Conservation (phyloP, 2,329 filamentous ascomycete genomes). For the Neofusicoccum kwambonambiense region DNA sequence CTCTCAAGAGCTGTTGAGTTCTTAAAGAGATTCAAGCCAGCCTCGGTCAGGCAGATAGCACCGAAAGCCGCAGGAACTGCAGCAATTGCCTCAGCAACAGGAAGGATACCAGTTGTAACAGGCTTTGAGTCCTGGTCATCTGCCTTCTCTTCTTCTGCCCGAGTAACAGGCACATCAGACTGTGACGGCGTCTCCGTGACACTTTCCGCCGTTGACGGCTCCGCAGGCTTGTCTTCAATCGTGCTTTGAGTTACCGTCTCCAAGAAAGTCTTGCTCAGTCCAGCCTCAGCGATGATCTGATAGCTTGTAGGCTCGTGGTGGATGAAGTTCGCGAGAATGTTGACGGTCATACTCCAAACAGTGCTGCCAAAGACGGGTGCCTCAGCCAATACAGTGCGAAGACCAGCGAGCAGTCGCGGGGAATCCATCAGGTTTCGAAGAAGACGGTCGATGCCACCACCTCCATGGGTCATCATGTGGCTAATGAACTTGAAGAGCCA, state of each 20-base stretch:
- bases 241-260: constrained; percentile 66
- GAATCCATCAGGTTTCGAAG: constrained; percentile 94
- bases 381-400: constrained; percentile 80
- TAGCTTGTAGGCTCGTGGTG: constrained; percentile 99
- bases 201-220: constrained; percentile 21
- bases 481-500: constrained; percentile 96
- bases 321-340: constrained; percentile 91
- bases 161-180: not conserved
- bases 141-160: not conserved
- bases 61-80: constrained; percentile 86
- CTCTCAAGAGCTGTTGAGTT: constrained; percentile 77
- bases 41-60: constrained; percentile 87
- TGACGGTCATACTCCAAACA: constrained; percentile 93
- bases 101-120: constrained; percentile 71
- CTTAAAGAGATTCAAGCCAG: constrained; percentile 83
- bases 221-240: constrained; percentile 29
- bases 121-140: constrained; percentile 22
- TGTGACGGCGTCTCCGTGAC: not conserved
- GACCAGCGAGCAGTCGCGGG: constrained; percentile 73
- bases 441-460: constrained; percentile 83
- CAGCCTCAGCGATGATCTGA: constrained; percentile 90
- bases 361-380: constrained; percentile 80
- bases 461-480: constrained; percentile 82
- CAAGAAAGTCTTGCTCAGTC: constrained; percentile 81
- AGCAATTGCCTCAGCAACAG: constrained; percentile 84